Percentiles rank a stretch among this genome's conserved stretches.
Evolutionary conservation across 345 rosid genomes (phyloP).

Genomic region (Chamaenerion angustifolium): DNA sequence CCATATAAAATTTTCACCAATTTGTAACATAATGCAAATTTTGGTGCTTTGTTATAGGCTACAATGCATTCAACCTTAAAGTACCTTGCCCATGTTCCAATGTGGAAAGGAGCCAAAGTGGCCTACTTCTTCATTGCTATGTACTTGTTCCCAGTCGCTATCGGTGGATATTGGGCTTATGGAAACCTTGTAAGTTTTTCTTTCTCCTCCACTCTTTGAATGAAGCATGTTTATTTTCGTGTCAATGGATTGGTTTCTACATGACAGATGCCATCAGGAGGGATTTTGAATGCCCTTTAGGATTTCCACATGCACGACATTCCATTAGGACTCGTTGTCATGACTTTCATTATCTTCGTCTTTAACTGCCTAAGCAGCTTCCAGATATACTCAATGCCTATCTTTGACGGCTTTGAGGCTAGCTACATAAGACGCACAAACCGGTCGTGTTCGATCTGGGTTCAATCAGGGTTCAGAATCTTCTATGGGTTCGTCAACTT

Average conservation of each 20-base stretch:
- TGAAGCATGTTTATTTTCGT: no score
- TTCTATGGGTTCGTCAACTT: conserved; percentile 68
- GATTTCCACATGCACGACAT: conserved; percentile 84
- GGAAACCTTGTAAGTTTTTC: conserved; percentile 68
- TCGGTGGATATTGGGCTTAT: conserved; percentile 95
- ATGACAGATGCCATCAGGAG: conserved; percentile 95
- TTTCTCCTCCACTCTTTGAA: neutral
- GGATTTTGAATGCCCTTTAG: conserved; percentile 70
- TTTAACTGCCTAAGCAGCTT: conserved; percentile 86
- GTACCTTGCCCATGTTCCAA: conserved; percentile 95
- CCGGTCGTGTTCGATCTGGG: conserved; percentile 93
- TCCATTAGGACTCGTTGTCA: conserved; percentile 72
- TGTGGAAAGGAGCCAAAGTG: conserved; percentile 99
- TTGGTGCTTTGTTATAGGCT: conserved; percentile 37
- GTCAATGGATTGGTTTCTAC: no score
- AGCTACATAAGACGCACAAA: conserved; percentile 90
- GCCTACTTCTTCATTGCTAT: conserved; percentile 78
- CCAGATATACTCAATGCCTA: conserved; percentile 96
- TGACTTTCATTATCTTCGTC: conserved; percentile 78
- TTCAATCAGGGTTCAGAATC: conserved; percentile 81
- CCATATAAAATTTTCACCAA: neutral
- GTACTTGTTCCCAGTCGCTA: conserved; percentile 80
- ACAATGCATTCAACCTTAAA: conserved; percentile 97
- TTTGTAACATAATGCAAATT: conserved; percentile 1
- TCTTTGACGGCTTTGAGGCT: conserved; percentile 87